These are phyloP conservation scores for Waltiozyma sp. DNA, from an alignment of 1,139 yeast species.

Conservation along the genomic window DNA sequence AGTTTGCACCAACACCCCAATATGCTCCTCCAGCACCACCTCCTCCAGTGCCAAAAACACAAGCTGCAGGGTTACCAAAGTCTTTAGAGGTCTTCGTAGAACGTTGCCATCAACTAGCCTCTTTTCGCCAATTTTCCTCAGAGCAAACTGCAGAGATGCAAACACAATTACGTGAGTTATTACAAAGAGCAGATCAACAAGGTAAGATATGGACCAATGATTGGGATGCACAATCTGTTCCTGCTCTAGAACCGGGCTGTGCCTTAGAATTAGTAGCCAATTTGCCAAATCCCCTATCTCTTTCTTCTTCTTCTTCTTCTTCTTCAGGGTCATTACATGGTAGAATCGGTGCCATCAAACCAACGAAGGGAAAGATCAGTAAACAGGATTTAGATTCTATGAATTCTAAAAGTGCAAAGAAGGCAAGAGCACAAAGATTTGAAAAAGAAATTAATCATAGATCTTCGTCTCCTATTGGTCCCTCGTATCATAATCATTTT, in stretches of 20 bases:
- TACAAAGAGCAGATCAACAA: slow-evolving; percentile 36
- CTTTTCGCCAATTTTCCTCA: slow-evolving; percentile 19
- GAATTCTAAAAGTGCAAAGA: slow-evolving; percentile 30
- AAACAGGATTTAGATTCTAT: slow-evolving; percentile 8
- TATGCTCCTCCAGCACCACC: neutral
- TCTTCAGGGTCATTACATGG: slow-evolving; percentile 11
- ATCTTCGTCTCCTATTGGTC: slow-evolving; percentile 3
- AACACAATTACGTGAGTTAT: slow-evolving; percentile 35
- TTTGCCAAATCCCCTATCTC: neutral
- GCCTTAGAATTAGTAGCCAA: neutral
- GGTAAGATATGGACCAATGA: slow-evolving; percentile 37
- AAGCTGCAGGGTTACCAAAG: slow-evolving; percentile 5
- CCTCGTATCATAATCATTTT: slow-evolving; percentile 3
- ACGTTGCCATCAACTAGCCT: slow-evolving; percentile 30
- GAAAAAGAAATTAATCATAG: slow-evolving; percentile 24
- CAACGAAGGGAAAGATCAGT: neutral
- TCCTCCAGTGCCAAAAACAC: neutral
- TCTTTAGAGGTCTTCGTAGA: slow-evolving; percentile 34
- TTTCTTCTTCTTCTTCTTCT: neutral
- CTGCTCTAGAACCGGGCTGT: slow-evolving; percentile 27
- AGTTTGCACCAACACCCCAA: neutral
- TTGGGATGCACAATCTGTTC: slow-evolving; percentile 50
- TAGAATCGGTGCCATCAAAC: slow-evolving; percentile 10
- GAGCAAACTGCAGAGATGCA: slow-evolving; percentile 28
- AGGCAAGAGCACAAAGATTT: slow-evolving; percentile 43